A percentile compares a stretch with the other conserved stretches of the same genome.
These are phyloP conservation scores for Alternaria gansuensis DNA, from an alignment of 2,329 filamentous ascomycete genomes.

Conservation along the genomic window DNA sequence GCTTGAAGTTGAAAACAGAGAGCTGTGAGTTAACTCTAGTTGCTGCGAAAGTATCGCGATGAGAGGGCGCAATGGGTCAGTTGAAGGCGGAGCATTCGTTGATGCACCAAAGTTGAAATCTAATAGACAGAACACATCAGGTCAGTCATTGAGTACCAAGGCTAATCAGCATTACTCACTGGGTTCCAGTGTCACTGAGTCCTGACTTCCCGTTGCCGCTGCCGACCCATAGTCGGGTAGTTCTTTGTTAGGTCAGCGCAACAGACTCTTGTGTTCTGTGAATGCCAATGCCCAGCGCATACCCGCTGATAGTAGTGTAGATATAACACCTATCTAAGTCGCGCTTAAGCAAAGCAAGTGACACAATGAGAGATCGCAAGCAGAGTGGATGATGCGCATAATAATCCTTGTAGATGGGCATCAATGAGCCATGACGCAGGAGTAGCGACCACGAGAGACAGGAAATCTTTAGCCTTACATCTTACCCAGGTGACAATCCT, in stretches of 20 bases:
- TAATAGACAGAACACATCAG: not conserved
- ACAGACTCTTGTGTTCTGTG: slow-evolving; percentile 4
- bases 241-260: slow-evolving; percentile 33
- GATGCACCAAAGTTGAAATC: slow-evolving; percentile 15
- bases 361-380: slow-evolving; percentile 23
- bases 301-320: slow-evolving; percentile 35
- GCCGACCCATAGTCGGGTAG: slow-evolving; percentile 19
- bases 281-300: slow-evolving; percentile 23
- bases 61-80: slow-evolving; percentile 9
- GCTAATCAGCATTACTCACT: slow-evolving; percentile 25
- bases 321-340: slow-evolving; percentile 29
- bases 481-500: slow-evolving; percentile 26
- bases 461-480: slow-evolving; percentile 30
- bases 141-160: not conserved
- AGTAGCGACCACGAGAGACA: slow-evolving; percentile 23
- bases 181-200: slow-evolving; percentile 29
- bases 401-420: slow-evolving; percentile 12
- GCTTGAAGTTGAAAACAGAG: not conserved
- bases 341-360: slow-evolving; percentile 34
- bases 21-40: slow-evolving; percentile 7
- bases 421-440: slow-evolving; percentile 19
- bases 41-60: slow-evolving; percentile 23
- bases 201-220: slow-evolving; percentile 12
- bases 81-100: slow-evolving; percentile 14
- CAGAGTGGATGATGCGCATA: slow-evolving; percentile 26